Evolutionary conservation across 805 yeast genomes (phyloP).

Genomic region (Sugiyamaella smithiae): DNA sequence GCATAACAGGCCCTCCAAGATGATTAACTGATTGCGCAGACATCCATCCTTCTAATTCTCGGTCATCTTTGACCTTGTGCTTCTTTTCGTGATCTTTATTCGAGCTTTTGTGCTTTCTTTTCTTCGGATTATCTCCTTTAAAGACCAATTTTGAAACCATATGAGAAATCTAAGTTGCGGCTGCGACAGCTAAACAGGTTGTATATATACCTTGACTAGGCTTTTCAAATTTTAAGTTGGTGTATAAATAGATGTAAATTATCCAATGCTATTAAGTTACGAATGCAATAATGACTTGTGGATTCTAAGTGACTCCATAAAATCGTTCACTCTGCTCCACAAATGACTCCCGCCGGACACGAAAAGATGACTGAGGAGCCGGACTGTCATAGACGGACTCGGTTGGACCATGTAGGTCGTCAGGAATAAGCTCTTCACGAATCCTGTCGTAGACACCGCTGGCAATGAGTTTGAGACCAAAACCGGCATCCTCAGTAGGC

Average conservation of each 20-base stretch:
- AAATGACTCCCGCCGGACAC: conserved; percentile 19
- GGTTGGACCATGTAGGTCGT: not conserved
- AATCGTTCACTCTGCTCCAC: conserved; percentile 20
- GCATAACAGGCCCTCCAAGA: conserved; percentile 36
- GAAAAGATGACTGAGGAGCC: conserved; percentile 3
- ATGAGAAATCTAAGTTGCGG: not conserved
- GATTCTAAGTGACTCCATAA: conserved; percentile 15
- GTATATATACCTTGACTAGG: too few relatives aligned
- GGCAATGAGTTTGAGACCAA: conserved; percentile 58
- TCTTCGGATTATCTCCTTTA: conserved; percentile 36
- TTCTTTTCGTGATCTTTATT: not conserved
- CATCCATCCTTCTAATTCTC: conserved; percentile 25
- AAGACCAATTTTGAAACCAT: conserved; percentile 40
- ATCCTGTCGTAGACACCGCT: conserved; percentile 52
- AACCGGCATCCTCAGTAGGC: not conserved
- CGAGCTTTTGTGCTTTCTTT: conserved; percentile 15
- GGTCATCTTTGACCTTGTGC: not conserved
- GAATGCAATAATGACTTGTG: too few relatives aligned
- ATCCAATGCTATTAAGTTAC: too few relatives aligned
- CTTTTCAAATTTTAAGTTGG: too few relatives aligned
- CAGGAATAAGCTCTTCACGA: conserved; percentile 15
- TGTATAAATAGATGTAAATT: too few relatives aligned
- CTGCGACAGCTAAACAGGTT: too few relatives aligned
- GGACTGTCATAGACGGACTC: conserved; percentile 1
- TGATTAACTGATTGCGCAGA: conserved; percentile 31